These are phyloP conservation scores for Hymenoscyphus fructigenus DNA, from an alignment of 2,329 filamentous ascomycete genomes.

Conservation along the genomic window DNA sequence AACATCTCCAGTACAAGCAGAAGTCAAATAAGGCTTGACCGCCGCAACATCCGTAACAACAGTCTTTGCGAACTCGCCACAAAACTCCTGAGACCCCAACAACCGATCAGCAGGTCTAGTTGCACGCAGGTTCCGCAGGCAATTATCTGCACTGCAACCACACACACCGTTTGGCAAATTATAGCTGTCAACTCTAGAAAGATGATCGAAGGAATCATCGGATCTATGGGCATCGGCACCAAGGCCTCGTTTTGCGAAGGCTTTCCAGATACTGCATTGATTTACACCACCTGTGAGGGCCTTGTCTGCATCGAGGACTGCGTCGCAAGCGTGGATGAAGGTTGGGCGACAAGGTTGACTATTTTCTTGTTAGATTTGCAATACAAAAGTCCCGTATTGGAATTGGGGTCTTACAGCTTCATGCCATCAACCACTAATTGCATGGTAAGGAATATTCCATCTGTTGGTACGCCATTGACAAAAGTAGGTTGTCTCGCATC, in stretches of 20 bases:
- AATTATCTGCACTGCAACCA: slow-evolving; percentile 35
- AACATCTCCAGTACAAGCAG: slow-evolving; percentile 14
- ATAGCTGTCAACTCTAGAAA: slow-evolving; percentile 16
- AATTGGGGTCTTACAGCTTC: slow-evolving; percentile 40
- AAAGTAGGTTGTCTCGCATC: slow-evolving; percentile 44
- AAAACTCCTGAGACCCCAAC: slow-evolving; percentile 37
- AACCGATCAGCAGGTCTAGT: slow-evolving; percentile 36
- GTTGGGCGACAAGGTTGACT: slow-evolving; percentile 55
- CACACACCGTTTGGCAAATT: slow-evolving; percentile 16
- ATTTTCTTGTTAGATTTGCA: slow-evolving; percentile 5
- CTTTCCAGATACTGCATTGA: slow-evolving; percentile 52
- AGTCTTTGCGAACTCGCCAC: slow-evolving; percentile 28
- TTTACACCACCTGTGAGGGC: slow-evolving; percentile 52
- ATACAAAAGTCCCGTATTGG: neutral
- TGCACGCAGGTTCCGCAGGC: slow-evolving; percentile 38
- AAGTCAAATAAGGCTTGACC: slow-evolving; percentile 12
- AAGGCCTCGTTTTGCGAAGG: slow-evolving; percentile 56
- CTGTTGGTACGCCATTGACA: slow-evolving; percentile 47
- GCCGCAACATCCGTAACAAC: slow-evolving; percentile 13
- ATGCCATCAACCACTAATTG: slow-evolving; percentile 50
- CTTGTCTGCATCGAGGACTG: slow-evolving; percentile 55
- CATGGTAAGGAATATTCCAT: slow-evolving; percentile 46
- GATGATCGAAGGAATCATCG: slow-evolving; percentile 7
- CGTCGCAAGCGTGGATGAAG: slow-evolving; percentile 52
- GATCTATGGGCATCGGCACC: slow-evolving; percentile 35